Percentiles rank a stretch among this genome's conserved stretches.
phyloP scores from a whole-genome alignment of 305 asterid genomes.

The Solanum hybrid region DNA sequence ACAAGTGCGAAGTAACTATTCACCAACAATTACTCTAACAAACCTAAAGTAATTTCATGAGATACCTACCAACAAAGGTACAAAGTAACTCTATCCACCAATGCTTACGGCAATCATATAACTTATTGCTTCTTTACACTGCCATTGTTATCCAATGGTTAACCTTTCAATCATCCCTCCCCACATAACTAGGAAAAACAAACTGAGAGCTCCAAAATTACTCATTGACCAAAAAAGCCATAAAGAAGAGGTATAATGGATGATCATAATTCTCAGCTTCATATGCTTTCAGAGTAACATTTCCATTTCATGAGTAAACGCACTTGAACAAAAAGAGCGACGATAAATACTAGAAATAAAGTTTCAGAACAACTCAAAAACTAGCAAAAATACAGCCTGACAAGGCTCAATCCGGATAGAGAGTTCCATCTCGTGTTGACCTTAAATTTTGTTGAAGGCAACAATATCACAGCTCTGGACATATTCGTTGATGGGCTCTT shows the following conservation, averaged over 20 bases:
- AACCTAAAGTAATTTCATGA: neutral
- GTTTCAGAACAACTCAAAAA: neutral
- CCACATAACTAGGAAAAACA: neutral
- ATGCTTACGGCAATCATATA: neutral
- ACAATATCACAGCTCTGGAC: slow-evolving; percentile 96
- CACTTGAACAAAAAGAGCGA: neutral
- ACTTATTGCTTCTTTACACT: neutral
- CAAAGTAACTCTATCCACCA: neutral
- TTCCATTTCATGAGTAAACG: neutral
- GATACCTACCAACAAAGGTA: neutral
- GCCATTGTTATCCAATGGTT: neutral
- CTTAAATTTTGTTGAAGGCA: slow-evolving; percentile 93
- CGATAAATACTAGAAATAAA: neutral
- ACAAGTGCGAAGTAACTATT: no score
- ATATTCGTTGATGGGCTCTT: slow-evolving; percentile 64
- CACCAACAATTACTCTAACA: neutral
- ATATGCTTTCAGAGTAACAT: neutral
- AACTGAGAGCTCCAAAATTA: neutral
- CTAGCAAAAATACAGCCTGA: slow-evolving; percentile 43
- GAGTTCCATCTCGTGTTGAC: neutral
- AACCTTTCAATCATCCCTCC: neutral
- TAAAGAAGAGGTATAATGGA: neutral
- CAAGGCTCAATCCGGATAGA: slow-evolving; percentile 6
- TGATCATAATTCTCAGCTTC: neutral
- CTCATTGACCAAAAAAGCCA: neutral